Evolutionary conservation across 768 basidiomycete genomes (phyloP).

Genomic region (Strobilomyces echinocephalus): DNA sequence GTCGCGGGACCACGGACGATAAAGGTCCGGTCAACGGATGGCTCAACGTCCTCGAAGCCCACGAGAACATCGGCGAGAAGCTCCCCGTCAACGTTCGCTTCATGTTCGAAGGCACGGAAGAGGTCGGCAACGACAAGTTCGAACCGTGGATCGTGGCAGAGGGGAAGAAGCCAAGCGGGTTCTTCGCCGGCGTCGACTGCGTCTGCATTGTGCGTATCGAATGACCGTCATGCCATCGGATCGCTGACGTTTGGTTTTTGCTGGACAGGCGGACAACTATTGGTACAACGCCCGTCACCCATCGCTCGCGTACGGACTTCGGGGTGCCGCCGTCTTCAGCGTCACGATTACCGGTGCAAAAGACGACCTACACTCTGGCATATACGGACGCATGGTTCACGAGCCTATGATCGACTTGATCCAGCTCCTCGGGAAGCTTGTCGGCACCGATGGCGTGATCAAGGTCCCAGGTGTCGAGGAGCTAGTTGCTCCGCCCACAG

Average conservation of each 20-base stretch:
- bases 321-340: constrained; percentile 80
- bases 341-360: constrained; percentile 73
- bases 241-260: background rate
- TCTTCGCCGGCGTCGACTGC: constrained; percentile 78
- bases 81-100: constrained; percentile 85
- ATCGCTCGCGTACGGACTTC: constrained; percentile 75
- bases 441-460: constrained; percentile 40
- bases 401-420: constrained; percentile 91
- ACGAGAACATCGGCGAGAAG: constrained; percentile 56
- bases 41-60: constrained; percentile 86
- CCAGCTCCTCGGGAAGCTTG: constrained; percentile 70
- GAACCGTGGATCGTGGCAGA: constrained; percentile 43
- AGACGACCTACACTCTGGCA: constrained; percentile 84
- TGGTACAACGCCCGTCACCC: constrained; percentile 79
- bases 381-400: constrained; percentile 70
- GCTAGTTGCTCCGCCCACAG: constrained; percentile 63
- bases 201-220: constrained; percentile 68
- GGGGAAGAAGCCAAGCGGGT: constrained; percentile 53
- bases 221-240: background rate
- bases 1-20: constrained; percentile 83
- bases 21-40: constrained; percentile 86
- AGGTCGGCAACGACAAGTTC: constrained; percentile 78
- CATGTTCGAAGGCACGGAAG: constrained; percentile 95
- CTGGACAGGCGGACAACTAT: constrained; percentile 77
- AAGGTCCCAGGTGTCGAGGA: constrained; percentile 75